These are phyloP conservation scores for Aegilops bicornis DNA, from an alignment of 176 grass and related monocot genomes.

Conservation along the genomic window DNA sequence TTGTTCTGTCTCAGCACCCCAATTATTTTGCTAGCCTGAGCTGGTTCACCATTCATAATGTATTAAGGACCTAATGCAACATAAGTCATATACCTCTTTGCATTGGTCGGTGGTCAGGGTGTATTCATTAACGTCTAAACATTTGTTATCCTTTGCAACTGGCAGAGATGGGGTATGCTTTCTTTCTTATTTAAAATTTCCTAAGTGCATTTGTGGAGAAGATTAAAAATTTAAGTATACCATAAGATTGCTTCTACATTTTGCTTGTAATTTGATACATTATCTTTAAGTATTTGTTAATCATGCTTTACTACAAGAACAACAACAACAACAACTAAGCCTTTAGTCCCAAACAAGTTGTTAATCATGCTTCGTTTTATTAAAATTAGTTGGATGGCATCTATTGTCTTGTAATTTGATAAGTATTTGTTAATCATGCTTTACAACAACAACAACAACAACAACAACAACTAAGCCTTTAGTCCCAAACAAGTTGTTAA, in stretches of 20 bases:
- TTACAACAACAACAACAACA: too few species aligned
- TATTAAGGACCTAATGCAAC: not conserved
- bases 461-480: too few species aligned
- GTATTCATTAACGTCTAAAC: not conserved
- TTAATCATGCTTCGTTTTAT: not conserved
- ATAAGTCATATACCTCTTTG: not conserved
- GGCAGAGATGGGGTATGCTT: not conserved
- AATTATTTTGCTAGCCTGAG: not conserved
- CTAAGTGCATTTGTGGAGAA: not conserved
- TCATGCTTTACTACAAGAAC: not conserved
- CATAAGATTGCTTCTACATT: constrained; percentile 2
- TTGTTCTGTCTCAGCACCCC: not conserved
- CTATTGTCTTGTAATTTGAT: constrained; percentile 7
- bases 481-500: not conserved
- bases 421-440: not conserved
- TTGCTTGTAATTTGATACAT: constrained; percentile 16
- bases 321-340: too few species aligned
- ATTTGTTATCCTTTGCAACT: not conserved
- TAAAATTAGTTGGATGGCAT: not conserved
- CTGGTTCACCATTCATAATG: not conserved
- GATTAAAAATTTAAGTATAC: not conserved
- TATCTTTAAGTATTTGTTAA: not conserved
- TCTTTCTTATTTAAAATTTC: constrained; percentile 9
- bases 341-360: not conserved
- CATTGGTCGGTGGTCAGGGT: not conserved